phyloP scores from a whole-genome alignment of 192 early-diverging fungal genomes.

The Coemansia sp. region DNA sequence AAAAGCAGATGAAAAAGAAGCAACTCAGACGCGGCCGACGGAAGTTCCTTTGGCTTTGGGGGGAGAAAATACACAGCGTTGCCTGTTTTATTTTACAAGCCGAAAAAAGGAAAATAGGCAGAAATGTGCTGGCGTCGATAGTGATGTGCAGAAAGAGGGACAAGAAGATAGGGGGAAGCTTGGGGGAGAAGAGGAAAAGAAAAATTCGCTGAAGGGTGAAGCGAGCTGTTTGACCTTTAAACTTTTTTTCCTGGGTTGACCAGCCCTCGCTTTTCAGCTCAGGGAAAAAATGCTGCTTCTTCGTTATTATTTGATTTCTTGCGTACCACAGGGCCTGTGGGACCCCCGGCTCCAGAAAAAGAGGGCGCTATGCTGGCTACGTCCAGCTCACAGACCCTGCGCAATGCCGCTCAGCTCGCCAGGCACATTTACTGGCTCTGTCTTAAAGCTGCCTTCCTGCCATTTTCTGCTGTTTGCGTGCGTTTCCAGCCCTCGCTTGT shows the following conservation, averaged over 20 bases:
- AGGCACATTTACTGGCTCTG: background rate
- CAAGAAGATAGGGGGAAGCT: background rate
- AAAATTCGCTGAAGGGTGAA: background rate
- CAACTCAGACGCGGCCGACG: background rate
- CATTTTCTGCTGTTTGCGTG: background rate
- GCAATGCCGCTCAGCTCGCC: no score
- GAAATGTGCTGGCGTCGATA: background rate
- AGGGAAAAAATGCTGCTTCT: background rate
- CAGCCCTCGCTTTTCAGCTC: background rate
- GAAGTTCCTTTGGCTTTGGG: background rate
- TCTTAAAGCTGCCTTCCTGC: background rate
- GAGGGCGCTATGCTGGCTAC: background rate
- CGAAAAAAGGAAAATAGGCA: background rate
- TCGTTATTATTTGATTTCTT: background rate
- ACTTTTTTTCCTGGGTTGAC: background rate
- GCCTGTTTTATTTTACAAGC: background rate
- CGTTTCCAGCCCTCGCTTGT: background rate
- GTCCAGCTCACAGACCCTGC: background rate
- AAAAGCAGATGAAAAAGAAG: background rate
- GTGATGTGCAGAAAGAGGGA: constrained; percentile 14
- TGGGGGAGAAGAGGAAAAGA: background rate
- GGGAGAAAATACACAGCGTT: background rate
- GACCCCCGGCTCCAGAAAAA: background rate
- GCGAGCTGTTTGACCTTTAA: constrained; percentile 2
- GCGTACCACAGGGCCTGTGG: background rate